A percentile compares a stretch with the other conserved stretches of the same genome.
Evolutionary conservation across 192 early-diverging fungal genomes (phyloP).

Genomic region (Geosiphon pyriformis): DNA sequence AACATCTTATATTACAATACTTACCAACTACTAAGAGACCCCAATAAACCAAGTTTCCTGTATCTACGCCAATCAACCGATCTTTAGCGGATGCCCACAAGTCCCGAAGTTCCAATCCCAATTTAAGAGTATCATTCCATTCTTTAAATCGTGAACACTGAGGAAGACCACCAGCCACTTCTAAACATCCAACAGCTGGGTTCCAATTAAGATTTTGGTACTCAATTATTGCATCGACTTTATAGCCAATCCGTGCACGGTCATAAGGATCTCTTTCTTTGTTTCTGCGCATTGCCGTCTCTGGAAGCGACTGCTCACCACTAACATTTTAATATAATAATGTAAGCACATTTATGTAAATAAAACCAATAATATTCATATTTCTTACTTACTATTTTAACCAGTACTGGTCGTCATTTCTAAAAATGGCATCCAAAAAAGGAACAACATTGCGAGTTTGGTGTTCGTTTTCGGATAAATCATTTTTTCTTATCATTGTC

Average conservation of each 20-base stretch:
- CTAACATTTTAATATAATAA: conserved; percentile 16
- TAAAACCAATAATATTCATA: conserved; percentile 18
- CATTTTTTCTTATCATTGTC: conserved; percentile 24
- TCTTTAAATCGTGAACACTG: conserved; percentile 25
- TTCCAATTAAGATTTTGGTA: conserved; percentile 27
- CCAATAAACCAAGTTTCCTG: conserved; percentile 18
- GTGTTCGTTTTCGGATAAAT: conserved; percentile 19
- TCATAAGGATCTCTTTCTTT: conserved; percentile 24
- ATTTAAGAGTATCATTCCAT: conserved; percentile 25
- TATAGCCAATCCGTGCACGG: conserved; percentile 23
- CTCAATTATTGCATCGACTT: conserved; percentile 23
- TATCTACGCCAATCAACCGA: conserved; percentile 14
- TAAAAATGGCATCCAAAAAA: conserved; percentile 10
- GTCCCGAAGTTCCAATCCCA: conserved; percentile 22
- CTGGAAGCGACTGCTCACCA: conserved; percentile 25
- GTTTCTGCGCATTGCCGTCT: conserved; percentile 20
- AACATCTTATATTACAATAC: conserved; percentile 21
- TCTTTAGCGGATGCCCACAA: conserved; percentile 22
- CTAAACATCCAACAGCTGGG: conserved; percentile 24
- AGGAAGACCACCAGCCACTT: conserved; percentile 26
- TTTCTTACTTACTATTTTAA: conserved; percentile 21
- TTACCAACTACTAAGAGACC: conserved; percentile 25
- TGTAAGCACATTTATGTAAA: conserved; percentile 11
- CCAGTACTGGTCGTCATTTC: conserved; percentile 16
- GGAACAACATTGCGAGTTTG: conserved; percentile 14